Conservation (phyloP, 1,284 basidiomycete genomes). For the Kwoniella shivajii region DNA sequence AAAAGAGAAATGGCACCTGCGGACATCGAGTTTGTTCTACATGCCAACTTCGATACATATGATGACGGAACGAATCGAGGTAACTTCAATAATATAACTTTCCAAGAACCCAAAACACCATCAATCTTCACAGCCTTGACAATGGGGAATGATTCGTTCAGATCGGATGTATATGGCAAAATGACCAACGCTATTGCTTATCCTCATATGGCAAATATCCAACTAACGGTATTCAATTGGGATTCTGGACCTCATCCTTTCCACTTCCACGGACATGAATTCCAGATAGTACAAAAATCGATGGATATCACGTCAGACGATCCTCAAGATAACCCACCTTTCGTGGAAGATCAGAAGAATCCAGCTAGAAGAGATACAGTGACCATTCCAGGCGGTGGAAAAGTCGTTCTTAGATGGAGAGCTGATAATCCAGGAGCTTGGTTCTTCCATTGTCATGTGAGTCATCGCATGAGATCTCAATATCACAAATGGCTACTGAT, state of each 20-base stretch:
- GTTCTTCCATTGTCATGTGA: constrained; percentile 56
- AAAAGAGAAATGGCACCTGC: constrained; percentile 43
- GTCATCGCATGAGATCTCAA: constrained; percentile 7
- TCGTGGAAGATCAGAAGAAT: constrained; percentile 73
- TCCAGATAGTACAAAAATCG: constrained; percentile 73
- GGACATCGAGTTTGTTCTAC: constrained; percentile 50
- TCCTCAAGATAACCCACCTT: constrained; percentile 74
- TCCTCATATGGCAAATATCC: constrained; percentile 72
- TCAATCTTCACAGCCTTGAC: constrained; percentile 72
- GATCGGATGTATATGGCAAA: constrained; percentile 71
- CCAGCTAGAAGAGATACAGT: constrained; percentile 76
- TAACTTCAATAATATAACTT: constrained; percentile 50
- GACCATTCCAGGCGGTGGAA: constrained; percentile 55
- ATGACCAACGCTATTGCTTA: constrained; percentile 70
- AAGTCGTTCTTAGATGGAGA: constrained; percentile 55
- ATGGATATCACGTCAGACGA: constrained; percentile 75
- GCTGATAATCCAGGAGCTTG: constrained; percentile 61
- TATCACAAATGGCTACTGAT: background rate
- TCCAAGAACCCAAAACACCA: constrained; percentile 62
- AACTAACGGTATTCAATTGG: constrained; percentile 82
- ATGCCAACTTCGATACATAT: constrained; percentile 53
- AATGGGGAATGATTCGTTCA: constrained; percentile 73
- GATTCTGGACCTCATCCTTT: constrained; percentile 57
- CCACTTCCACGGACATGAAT: constrained; percentile 68
- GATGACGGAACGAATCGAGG: constrained; percentile 55